A percentile compares a stretch with the other conserved stretches of the same genome.
Conservation (phyloP, 2,329 filamentous ascomycete species). For the Exophiala phaeomuriformis region DNA sequence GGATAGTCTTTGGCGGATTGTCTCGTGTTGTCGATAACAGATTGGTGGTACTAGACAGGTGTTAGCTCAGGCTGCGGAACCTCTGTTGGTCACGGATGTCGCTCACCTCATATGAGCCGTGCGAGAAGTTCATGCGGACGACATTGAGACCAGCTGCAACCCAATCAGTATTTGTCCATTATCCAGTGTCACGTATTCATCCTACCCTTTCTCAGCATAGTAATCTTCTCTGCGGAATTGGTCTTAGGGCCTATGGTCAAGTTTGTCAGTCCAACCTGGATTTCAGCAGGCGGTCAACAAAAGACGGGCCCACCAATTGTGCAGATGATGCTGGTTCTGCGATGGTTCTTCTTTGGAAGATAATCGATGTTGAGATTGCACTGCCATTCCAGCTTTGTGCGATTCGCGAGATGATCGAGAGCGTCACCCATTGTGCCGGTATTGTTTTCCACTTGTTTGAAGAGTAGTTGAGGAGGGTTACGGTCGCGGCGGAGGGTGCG, state of each 20-base stretch:
- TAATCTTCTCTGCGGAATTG: conserved; percentile 95
- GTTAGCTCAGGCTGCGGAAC: conserved; percentile 15
- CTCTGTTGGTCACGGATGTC: background rate
- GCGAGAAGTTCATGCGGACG: conserved; percentile 99
- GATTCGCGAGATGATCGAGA: conserved; percentile 77
- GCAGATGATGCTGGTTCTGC: conserved; percentile 96
- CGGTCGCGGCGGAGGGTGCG: conserved; percentile 3
- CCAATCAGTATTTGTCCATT: conserved; percentile 15
- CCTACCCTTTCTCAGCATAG: conserved; percentile 68
- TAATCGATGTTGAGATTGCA: conserved; percentile 82
- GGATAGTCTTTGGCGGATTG: conserved; percentile 69
- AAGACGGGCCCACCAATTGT: conserved; percentile 63
- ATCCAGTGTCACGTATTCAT: background rate
- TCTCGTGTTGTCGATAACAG: conserved; percentile 92
- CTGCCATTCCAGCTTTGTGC: conserved; percentile 64
- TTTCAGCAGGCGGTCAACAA: background rate
- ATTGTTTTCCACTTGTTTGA: conserved; percentile 1
- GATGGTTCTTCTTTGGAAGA: conserved; percentile 79
- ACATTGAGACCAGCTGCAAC: conserved; percentile 77
- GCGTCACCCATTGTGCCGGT: conserved; percentile 55
- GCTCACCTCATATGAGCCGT: conserved; percentile 70
- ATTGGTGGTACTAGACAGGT: conserved; percentile 72
- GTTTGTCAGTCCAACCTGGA: background rate
- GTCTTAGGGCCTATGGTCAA: conserved; percentile 71
- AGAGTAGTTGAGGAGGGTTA: background rate